Evolutionary conservation across 2,329 filamentous ascomycete species (phyloP).

Genomic region (Claviceps pusilla): DNA sequence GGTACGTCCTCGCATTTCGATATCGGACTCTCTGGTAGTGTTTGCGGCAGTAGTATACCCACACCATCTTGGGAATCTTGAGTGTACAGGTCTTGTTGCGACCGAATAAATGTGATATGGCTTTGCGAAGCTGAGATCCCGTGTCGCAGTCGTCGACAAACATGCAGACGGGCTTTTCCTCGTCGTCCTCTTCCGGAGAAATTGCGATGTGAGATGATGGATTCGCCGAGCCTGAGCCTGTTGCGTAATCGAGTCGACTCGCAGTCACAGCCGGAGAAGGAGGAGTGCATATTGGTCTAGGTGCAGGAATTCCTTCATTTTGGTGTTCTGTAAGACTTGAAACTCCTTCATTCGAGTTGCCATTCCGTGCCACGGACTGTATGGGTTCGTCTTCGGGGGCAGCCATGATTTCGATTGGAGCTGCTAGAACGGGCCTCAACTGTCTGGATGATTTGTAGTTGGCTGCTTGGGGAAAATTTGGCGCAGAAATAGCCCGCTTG

Average conservation of each 20-base stretch:
- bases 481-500: constrained; percentile 36
- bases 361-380: neutral
- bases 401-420: constrained; percentile 8
- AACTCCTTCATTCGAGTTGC: neutral
- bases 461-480: constrained; percentile 22
- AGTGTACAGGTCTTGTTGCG: constrained; percentile 68
- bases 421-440: constrained; percentile 8
- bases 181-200: constrained; percentile 6
- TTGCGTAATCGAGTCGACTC: neutral
- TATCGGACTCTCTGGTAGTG: constrained; percentile 68
- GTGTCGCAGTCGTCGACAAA: constrained; percentile 44
- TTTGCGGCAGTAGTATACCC: constrained; percentile 67
- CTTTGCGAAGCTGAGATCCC: constrained; percentile 50
- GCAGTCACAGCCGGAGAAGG: neutral
- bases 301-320: neutral
- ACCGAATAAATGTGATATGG: constrained; percentile 69
- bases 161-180: constrained; percentile 30
- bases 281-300: neutral
- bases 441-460: constrained; percentile 4
- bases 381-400: neutral
- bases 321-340: neutral
- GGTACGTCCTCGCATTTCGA: constrained; percentile 46
- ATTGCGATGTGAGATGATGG: neutral
- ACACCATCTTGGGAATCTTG: constrained; percentile 51
- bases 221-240: neutral